Evolutionary conservation across 1,284 basidiomycete species (phyloP), one percentile per base, ranked within the genome.

Genomic region (Ceratobasidium sp.): DNA sequence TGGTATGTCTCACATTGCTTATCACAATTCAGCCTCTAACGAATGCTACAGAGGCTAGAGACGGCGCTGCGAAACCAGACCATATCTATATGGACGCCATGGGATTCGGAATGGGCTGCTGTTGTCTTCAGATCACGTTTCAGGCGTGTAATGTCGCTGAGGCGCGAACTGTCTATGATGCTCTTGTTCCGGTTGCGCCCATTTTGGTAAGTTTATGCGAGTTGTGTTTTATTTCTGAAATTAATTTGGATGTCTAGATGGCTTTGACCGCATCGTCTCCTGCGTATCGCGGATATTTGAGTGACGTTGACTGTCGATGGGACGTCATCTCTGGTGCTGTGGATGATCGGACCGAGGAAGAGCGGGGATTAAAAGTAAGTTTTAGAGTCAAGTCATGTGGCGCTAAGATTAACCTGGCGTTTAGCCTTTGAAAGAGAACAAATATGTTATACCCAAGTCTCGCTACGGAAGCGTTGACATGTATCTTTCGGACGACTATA

Each of bases 101-200:
- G 95, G 96, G 96, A 23, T 99, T 99, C 80, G 97, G 97, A 53
- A 98, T 98, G 96, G 97, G 97, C 2, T 98, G 96, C 78, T 97
- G 94, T 79, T 99, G 97, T 81, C 84, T 99, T 58, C 97, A 99
- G 79, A 86, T 98, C 75, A 99, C 97, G 3, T 98, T 99, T 83
- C 97, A 99, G 80, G 92, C 96, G 0, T 96, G 92, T 81, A 94
- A 95, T 80, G 89, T 99, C 39, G 85, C 87, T 50, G 95, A 98
- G 80, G 96, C 97, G 2, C 86, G 96, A 76, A 85, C 91, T 62
- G 88, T 98, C 79, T 99, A 99, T 80, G 97, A 99, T 80, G 93
- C 93, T 26, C 85, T 99, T 57, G 90, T 97, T 23, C 97, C 97
- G 3, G 84, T 99, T 30, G 94, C 94, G 1, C 97, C 97, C 0